Evolutionary conservation across 495 filamentous ascomycete species (phyloP).

Genomic region (Wilcoxina mikolae): DNA sequence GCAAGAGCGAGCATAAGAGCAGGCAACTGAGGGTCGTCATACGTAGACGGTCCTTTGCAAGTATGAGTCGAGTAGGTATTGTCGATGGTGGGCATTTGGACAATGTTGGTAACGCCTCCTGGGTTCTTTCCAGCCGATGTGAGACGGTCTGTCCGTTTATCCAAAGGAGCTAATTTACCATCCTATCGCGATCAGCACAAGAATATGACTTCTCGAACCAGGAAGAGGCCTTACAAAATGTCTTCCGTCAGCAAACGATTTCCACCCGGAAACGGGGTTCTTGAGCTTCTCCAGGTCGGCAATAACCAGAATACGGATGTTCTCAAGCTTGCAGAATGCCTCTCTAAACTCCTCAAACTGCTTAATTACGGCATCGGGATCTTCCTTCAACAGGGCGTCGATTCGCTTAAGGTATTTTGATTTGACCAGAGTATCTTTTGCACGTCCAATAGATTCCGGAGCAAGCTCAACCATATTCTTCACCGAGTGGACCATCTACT

Average conservation of each 20-base stretch:
- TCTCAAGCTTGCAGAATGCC: slow-evolving; percentile 60
- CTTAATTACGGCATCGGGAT: slow-evolving; percentile 54
- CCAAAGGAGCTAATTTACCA: slow-evolving; percentile 40
- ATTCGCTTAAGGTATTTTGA: slow-evolving; percentile 76
- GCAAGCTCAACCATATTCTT: slow-evolving; percentile 66
- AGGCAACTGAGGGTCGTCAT: slow-evolving; percentile 61
- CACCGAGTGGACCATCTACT: slow-evolving; percentile 52
- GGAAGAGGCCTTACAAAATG: slow-evolving; percentile 4
- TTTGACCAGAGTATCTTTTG: slow-evolving; percentile 71
- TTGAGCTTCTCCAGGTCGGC: slow-evolving; percentile 63
- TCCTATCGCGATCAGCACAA: neutral
- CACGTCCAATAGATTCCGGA: slow-evolving; percentile 55
- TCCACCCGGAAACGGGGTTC: slow-evolving; percentile 74
- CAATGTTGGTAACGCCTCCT: slow-evolving; percentile 57
- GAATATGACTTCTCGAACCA: neutral
- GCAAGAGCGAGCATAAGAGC: slow-evolving; percentile 72
- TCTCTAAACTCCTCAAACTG: slow-evolving; percentile 63
- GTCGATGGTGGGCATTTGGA: slow-evolving; percentile 86
- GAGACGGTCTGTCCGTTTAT: slow-evolving; percentile 45
- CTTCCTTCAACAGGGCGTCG: slow-evolving; percentile 54
- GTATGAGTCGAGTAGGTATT: slow-evolving; percentile 75
- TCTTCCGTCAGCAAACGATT: slow-evolving; percentile 35
- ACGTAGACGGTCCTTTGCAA: slow-evolving; percentile 55
- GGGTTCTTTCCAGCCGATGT: slow-evolving; percentile 56
- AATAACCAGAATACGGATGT: slow-evolving; percentile 70